Evolutionary conservation across 495 filamentous ascomycete genomes (phyloP).

Genomic region (Penicillium steckii): DNA sequence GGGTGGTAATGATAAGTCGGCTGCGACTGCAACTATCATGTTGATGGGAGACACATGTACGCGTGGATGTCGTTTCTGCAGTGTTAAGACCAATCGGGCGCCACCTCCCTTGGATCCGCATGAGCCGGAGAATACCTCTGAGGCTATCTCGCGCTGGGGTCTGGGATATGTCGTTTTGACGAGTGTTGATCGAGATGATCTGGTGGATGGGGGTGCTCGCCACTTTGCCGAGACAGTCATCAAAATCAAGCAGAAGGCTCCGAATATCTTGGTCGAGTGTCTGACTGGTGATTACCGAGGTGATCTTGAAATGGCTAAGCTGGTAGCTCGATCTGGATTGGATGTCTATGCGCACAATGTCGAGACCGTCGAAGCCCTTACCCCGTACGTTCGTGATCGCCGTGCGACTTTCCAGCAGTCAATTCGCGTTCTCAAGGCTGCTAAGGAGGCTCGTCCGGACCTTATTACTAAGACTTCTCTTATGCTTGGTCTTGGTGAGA

Average conservation of each 20-base stretch:
- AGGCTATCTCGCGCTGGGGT: slow-evolving; percentile 90
- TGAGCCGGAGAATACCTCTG: slow-evolving; percentile 94
- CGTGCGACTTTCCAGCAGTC: slow-evolving; percentile 88
- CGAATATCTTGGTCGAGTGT: slow-evolving; percentile 87
- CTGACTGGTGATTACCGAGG: slow-evolving; percentile 89
- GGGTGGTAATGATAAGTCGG: slow-evolving; percentile 83
- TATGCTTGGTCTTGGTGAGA: slow-evolving; percentile 95
- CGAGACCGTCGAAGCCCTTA: slow-evolving; percentile 90
- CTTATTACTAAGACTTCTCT: slow-evolving; percentile 97
- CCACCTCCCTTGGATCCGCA: slow-evolving; percentile 89
- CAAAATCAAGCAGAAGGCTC: slow-evolving; percentile 88
- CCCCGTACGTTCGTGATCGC: slow-evolving; percentile 85
- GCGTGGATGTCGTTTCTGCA: slow-evolving; percentile 94
- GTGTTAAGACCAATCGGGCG: slow-evolving; percentile 79
- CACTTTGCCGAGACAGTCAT: slow-evolving; percentile 95
- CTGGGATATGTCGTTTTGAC: slow-evolving; percentile 95
- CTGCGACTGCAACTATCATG: slow-evolving; percentile 98
- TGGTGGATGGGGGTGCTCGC: slow-evolving; percentile 80
- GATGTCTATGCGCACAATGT: slow-evolving; percentile 98
- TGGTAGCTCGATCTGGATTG: slow-evolving; percentile 82
- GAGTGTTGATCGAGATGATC: slow-evolving; percentile 88
- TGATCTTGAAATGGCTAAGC: slow-evolving; percentile 73
- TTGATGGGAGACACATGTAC: slow-evolving; percentile 99
- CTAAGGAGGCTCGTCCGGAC: slow-evolving; percentile 69
- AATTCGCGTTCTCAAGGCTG: slow-evolving; percentile 73